Percentiles rank a stretch among this genome's conserved stretches.
Evolutionary conservation across 441 rosid genomes (phyloP).

Genomic region (Erodium chrysanthum): DNA sequence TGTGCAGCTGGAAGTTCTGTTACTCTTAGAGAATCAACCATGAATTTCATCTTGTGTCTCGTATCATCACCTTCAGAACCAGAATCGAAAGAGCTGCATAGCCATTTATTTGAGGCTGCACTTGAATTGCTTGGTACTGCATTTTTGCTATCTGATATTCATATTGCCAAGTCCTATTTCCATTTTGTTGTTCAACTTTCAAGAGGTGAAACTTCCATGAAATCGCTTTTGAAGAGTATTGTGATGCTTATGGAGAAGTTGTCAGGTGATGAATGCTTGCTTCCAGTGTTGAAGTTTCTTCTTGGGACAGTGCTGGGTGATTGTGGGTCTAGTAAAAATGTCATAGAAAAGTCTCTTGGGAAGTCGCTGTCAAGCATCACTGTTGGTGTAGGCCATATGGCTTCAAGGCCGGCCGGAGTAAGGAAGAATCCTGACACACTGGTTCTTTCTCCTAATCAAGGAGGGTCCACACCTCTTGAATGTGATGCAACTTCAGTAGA

Average conservation of each 20-base stretch:
- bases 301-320: constrained; percentile 67
- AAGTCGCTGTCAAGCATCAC: constrained; percentile 44
- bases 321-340: constrained; percentile 47
- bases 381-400: constrained; percentile 38
- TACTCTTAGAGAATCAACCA: constrained; percentile 76
- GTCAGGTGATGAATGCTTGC: constrained; percentile 56
- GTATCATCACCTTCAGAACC: constrained; percentile 45
- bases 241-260: constrained; percentile 74
- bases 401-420: constrained; percentile 57
- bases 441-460: constrained; percentile 66
- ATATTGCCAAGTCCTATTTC: constrained; percentile 70
- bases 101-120: constrained; percentile 83
- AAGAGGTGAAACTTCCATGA: constrained; percentile 56
- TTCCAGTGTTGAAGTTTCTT: constrained; percentile 83
- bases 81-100: constrained; percentile 42
- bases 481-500: constrained; percentile 97
- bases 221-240: constrained; percentile 59
- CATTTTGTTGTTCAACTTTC: constrained; percentile 77
- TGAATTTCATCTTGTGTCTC: constrained; percentile 64
- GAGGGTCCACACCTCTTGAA: constrained; percentile 64
- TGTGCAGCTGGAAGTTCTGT: constrained; percentile 56
- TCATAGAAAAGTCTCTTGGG: constrained; percentile 37
- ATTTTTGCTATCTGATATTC: constrained; percentile 75
- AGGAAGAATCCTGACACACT: constrained; percentile 65
- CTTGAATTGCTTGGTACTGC: constrained; percentile 73